These are phyloP conservation scores for Sphagnum tenellum DNA, from an alignment of 225 moss, liverwort and hornwort species.

Conservation along the genomic window DNA sequence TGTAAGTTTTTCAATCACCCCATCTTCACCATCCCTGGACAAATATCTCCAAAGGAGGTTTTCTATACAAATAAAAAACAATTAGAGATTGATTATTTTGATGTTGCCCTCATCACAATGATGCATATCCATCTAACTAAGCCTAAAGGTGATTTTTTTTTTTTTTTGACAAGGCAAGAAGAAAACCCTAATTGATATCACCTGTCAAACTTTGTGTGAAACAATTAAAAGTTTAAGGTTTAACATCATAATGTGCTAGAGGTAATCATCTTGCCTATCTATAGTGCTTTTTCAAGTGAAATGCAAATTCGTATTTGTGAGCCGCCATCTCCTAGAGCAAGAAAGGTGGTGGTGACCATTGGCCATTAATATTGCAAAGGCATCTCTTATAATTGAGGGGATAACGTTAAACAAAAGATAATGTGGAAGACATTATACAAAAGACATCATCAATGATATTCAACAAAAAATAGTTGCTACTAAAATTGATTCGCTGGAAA, in stretches of 20 bases:
- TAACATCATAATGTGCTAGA: not conserved
- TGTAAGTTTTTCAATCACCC: not conserved
- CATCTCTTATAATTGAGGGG: not conserved
- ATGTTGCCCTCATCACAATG: conserved; percentile 1
- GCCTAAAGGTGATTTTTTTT: conserved; percentile 1
- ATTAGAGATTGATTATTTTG: conserved; percentile 5
- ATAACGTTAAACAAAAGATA: not conserved
- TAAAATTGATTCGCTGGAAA: too few species aligned
- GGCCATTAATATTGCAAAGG: too few species aligned
- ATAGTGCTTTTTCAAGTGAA: not conserved
- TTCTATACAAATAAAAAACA: conserved; percentile 4
- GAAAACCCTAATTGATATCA: conserved; percentile 1
- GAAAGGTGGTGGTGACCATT: not conserved
- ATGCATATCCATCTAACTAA: conserved; percentile 2
- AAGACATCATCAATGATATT: too few species aligned
- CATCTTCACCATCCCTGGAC: conserved; percentile 5
- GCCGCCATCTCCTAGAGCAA: not conserved
- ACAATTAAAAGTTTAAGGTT: not conserved
- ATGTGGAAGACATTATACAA: too few species aligned
- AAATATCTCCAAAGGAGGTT: conserved; percentile 3
- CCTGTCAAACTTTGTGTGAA: not conserved
- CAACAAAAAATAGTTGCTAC: too few species aligned
- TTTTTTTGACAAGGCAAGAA: conserved; percentile 6
- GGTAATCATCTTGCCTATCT: not conserved
- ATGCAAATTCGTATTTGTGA: not conserved